Evolutionary conservation across 1,139 yeast genomes (phyloP).

Genomic region (Candida sanyaensis): DNA sequence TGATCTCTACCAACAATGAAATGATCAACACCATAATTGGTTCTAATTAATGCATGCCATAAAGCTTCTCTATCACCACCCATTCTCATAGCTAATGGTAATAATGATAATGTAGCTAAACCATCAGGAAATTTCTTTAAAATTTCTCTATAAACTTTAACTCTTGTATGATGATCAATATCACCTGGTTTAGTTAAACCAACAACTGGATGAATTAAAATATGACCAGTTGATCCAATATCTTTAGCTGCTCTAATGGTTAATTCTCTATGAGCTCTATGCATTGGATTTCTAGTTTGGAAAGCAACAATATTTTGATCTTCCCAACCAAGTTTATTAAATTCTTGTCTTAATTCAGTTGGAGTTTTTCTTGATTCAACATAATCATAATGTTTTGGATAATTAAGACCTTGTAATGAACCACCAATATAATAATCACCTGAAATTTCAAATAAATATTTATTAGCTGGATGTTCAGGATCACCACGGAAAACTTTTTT

Average conservation of each 20-base stretch:
- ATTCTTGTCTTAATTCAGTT: constrained; percentile 83
- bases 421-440: constrained; percentile 92
- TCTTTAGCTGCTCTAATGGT: constrained; percentile 88
- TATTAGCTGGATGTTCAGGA: constrained; percentile 93
- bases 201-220: constrained; percentile 94
- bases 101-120: constrained; percentile 82
- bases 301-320: constrained; percentile 83
- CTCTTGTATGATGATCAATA: constrained; percentile 96
- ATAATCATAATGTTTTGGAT: constrained; percentile 91
- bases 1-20: constrained; percentile 98
- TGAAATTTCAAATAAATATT: constrained; percentile 69
- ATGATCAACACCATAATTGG: constrained; percentile 95
- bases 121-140: constrained; percentile 92
- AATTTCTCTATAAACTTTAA: constrained; percentile 89
- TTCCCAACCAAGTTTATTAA: constrained; percentile 75
- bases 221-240: constrained; percentile 54
- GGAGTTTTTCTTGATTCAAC: constrained; percentile 88
- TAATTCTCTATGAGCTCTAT: constrained; percentile 94
- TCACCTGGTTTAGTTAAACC: constrained; percentile 98
- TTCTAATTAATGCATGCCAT: constrained; percentile 97
- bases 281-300: constrained; percentile 99
- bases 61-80: constrained; percentile 98
- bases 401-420: constrained; percentile 74
- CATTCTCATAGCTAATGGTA: constrained; percentile 98
- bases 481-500: constrained; percentile 91